Conservation (phyloP, 352 stramenopile species). For the Pythium phragmiticola region DNA sequence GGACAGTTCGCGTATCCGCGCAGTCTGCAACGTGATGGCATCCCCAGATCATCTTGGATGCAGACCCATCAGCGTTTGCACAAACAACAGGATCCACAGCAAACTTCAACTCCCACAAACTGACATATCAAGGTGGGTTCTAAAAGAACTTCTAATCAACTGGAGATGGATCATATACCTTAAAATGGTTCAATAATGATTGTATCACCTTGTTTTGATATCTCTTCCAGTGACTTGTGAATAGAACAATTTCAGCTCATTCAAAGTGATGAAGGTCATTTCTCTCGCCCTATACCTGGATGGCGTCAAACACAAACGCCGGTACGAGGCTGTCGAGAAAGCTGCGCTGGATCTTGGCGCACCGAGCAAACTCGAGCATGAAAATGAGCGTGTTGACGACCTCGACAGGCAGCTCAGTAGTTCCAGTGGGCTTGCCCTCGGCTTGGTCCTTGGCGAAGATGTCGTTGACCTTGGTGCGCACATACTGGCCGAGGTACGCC, state of each 20-base stretch:
- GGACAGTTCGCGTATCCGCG: background rate
- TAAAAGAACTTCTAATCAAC: background rate
- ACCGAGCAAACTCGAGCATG: constrained; percentile 87
- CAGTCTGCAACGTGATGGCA: constrained; percentile 8
- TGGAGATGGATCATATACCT: background rate
- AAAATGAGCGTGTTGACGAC: constrained; percentile 90
- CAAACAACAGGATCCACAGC: constrained; percentile 5
- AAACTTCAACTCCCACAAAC: constrained; percentile 13
- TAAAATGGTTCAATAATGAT: background rate
- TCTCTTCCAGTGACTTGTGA: constrained; percentile 3
- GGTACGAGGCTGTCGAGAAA: constrained; percentile 83
- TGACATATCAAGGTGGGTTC: background rate
- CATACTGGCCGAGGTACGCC: constrained; percentile 91
- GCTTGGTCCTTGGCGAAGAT: constrained; percentile 65
- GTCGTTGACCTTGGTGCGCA: constrained; percentile 88
- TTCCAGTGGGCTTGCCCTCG: constrained; percentile 24
- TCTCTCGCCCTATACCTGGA: constrained; percentile 48
- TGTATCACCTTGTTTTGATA: constrained; percentile 15
- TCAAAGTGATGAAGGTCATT: background rate
- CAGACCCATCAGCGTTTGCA: constrained; percentile 2
- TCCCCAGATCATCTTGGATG: background rate
- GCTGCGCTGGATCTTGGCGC: constrained; percentile 78
- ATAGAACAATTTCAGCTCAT: background rate
- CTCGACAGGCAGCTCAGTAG: constrained; percentile 65
- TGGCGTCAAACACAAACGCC: constrained; percentile 89